Evolutionary conservation across 495 filamentous ascomycete species (phyloP), one percentile per base, ranked within the genome.

Genomic region (Penicillium fimorum): DNA sequence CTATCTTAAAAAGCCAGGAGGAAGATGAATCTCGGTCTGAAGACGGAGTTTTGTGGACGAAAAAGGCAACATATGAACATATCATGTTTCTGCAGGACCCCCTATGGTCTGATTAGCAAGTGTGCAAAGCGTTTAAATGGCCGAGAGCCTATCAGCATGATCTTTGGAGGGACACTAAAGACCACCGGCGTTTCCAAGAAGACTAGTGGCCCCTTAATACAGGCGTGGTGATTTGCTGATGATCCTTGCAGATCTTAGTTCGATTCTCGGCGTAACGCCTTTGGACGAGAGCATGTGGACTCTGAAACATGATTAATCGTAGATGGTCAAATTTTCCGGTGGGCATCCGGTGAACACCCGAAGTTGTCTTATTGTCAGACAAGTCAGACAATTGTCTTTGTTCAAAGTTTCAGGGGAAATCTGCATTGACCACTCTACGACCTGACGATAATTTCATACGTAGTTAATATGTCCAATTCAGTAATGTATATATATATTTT

Each of bases 191-290:
- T 64, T 67, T 60, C 62, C 27, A 33, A 55, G 20, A 18, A 44
- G 48, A 10, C 27, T 59, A 55, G 53, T 17, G 50, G 41, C 51
- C 49, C 37, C 15, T 18, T 35, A 0, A 44, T n/a, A n/a, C 30
- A 10, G 46, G 29, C 6, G 13, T 60, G 54, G 3, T 25, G 53
- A 29, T 11, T 35, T 50, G 52, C 15, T 25, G 53, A 29, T 7
- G 33, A 43, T 27, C 56, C 47, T 53, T 62, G 50, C 47, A 62
- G 56, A 20, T 50, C 33, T 33, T 18, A 7, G 24, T 22, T 20
- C 53, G 50, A 38, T 3, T n/a, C 64, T 55, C 56, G 50, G 61
- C 62, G 64, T 56, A 2, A 60, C 64, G 61, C 64, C 64, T 53
- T n/a, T 47, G 51, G 46, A 32, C 13, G 52, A 35, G 22, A 50